Base-by-base conservation (phyloP, 1,284 basidiomycete genomes). In the Cryptococcus sp. region DNA sequence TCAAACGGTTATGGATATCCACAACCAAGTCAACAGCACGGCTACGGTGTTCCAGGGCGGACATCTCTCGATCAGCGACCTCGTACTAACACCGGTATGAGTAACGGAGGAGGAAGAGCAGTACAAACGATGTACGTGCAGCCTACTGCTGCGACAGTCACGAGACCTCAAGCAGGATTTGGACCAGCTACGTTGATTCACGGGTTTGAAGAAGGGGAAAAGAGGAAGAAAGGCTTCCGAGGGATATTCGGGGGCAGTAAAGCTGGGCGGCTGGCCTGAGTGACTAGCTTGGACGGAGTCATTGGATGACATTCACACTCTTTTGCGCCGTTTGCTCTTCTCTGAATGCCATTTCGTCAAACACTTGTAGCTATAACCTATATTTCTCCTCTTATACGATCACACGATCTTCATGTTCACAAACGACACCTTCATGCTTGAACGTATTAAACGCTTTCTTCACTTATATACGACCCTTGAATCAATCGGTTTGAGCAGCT, bases 221-320 rank as follows among this genome's bases (percentile, higher is more conserved):
- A 62, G 55, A 63, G 61, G 48, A 63, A 62, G 47, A 66, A 59
- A 46, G 69, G 69, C 15, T 56, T 72, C 41, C 68, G 66, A 55
- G 67, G 63, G 46, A 58, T 69, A 43, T 71, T 71, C 46, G 64
- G 65, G 17, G 63, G 50, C 7, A 58, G 50, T 25, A 68, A 68
- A 54, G 62, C 60, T 23, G 67, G 67, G 10, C 53, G 65, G 50
- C 52, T 64, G 54, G 64, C 58, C 45, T 66, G 51, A 54, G 44
- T 5, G 26, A 19, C 13, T 4, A 22, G 37, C 39, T 48, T 54
- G 15, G 37, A n/a, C 49, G 38, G 22, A 16, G 41, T 20, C 26
- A 20, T 44, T 52, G 39, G 26, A 50, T 38, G 15, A 41, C 52
- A 43, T 53, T 37, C 52, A 53, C 52, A 34, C 29, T 34, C 29